These are phyloP conservation scores for Dictyostelium capitatum DNA, from an alignment of 78 protist species.

Conservation along the genomic window DNA sequence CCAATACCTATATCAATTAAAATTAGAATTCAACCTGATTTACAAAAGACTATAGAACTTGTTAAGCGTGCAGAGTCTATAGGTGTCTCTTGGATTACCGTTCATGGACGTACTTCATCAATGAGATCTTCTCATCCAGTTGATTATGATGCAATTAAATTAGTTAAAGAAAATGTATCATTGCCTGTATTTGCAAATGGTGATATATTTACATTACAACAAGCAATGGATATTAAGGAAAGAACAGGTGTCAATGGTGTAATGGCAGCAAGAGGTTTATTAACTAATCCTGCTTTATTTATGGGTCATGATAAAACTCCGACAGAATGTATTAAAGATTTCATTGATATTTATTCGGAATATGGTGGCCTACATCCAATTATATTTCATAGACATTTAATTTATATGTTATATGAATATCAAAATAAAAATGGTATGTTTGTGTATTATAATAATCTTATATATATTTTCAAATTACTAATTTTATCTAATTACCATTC, in stretches of 20 bases:
- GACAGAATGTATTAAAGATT: conserved; percentile 65
- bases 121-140: conserved; percentile 66
- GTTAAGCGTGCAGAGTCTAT: conserved; percentile 70
- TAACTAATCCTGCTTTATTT: conserved; percentile 90
- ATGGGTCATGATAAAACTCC: conserved; percentile 81
- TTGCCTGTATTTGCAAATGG: conserved; percentile 94
- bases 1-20: conserved; percentile 81
- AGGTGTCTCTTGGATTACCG: conserved; percentile 90
- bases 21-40: conserved; percentile 82
- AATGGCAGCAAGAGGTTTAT: conserved; percentile 92
- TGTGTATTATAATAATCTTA: not conserved
- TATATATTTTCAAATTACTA: not conserved
- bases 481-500: not conserved
- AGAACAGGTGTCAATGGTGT: conserved; percentile 84
- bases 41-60: conserved; percentile 82
- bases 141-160: conserved; percentile 85
- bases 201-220: conserved; percentile 60
- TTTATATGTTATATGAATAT: conserved; percentile 69
- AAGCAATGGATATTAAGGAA: conserved; percentile 41
- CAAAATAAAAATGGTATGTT: conserved; percentile 56
- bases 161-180: conserved; percentile 70
- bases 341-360: conserved; percentile 43
- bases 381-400: conserved; percentile 73
- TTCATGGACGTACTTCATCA: conserved; percentile 91
- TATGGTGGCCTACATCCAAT: conserved; percentile 68